Conservation (phyloP, 2,329 filamentous ascomycete species). For the Ophiocordyceps camponoti-rufipedis region DNA sequence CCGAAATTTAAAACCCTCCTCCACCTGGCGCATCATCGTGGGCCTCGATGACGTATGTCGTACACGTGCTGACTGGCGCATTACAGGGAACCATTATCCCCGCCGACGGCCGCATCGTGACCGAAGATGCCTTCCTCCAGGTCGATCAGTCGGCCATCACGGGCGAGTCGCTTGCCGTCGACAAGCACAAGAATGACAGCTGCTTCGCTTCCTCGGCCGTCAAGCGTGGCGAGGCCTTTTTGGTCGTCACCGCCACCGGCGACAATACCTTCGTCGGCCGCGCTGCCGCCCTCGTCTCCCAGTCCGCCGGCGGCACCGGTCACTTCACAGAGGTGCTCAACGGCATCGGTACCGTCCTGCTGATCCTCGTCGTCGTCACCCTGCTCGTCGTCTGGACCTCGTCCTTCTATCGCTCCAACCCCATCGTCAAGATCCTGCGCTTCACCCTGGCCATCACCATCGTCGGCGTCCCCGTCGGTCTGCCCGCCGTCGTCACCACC, state of each 20-base stretch:
- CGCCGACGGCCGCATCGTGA: constrained; percentile 73
- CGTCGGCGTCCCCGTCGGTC: constrained; percentile 82
- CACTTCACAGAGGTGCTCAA: constrained; percentile 88
- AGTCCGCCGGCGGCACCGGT: constrained; percentile 54
- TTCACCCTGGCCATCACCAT: constrained; percentile 84
- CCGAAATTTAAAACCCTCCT: no score
- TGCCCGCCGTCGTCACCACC: constrained; percentile 81
- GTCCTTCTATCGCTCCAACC: constrained; percentile 74
- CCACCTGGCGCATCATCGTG: not conserved
- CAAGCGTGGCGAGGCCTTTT: constrained; percentile 76
- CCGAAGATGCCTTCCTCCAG: constrained; percentile 69
- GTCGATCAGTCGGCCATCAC: constrained; percentile 87
- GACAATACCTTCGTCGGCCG: constrained; percentile 84
- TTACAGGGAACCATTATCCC: constrained; percentile 64
- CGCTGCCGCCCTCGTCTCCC: constrained; percentile 68
- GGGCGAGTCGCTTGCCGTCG: constrained; percentile 78
- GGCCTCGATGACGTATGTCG: not conserved
- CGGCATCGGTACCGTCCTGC: constrained; percentile 64
- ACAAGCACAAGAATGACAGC: constrained; percentile 67
- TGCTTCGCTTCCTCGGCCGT: constrained; percentile 76
- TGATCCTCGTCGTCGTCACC: constrained; percentile 64
- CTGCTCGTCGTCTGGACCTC: constrained; percentile 72
- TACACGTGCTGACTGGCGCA: not conserved
- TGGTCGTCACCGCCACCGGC: constrained; percentile 69
- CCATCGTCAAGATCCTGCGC: constrained; percentile 59